Evolutionary conservation across 2,329 filamentous ascomycete genomes (phyloP).

Genomic region (Xylariaceae sp.): DNA sequence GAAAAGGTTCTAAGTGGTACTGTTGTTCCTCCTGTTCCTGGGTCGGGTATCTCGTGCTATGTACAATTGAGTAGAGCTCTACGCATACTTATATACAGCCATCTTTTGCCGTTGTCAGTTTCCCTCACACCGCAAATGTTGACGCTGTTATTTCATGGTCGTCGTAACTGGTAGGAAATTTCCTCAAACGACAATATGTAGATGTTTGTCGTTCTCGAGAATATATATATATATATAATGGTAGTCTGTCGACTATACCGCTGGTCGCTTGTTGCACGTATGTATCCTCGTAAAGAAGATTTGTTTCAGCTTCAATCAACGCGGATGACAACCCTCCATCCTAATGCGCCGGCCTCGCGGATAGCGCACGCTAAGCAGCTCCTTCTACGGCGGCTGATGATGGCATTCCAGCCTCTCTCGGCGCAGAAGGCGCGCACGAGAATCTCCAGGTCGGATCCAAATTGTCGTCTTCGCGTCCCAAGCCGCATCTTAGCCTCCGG

Average conservation of each 20-base stretch:
- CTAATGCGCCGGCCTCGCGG: slow-evolving; percentile 73
- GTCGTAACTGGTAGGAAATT: slow-evolving; percentile 15
- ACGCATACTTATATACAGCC: slow-evolving; percentile 12
- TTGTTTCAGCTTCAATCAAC: slow-evolving; percentile 61
- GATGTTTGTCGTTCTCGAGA: neutral
- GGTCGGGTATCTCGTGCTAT: slow-evolving; percentile 29
- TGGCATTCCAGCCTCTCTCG: slow-evolving; percentile 74
- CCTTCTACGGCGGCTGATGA: slow-evolving; percentile 69
- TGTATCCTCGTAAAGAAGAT: too few species aligned
- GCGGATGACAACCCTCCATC: slow-evolving; percentile 70
- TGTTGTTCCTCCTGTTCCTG: slow-evolving; percentile 11
- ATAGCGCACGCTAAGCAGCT: slow-evolving; percentile 78
- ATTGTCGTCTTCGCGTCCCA: slow-evolving; percentile 62
- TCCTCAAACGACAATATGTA: neutral
- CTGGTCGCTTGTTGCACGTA: too few species aligned
- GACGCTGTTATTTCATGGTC: neutral
- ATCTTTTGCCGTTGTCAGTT: neutral
- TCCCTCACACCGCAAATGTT: neutral
- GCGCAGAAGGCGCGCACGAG: slow-evolving; percentile 75
- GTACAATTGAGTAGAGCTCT: slow-evolving; percentile 15
- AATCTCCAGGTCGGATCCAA: slow-evolving; percentile 71
- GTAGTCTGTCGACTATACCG: too few species aligned
- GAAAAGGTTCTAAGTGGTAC: too few species aligned
- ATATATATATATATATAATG: neutral
- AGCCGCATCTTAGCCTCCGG: slow-evolving; percentile 59